Conservation (phyloP, 2,329 filamentous ascomycete species). For the Trichoderma sp. region DNA sequence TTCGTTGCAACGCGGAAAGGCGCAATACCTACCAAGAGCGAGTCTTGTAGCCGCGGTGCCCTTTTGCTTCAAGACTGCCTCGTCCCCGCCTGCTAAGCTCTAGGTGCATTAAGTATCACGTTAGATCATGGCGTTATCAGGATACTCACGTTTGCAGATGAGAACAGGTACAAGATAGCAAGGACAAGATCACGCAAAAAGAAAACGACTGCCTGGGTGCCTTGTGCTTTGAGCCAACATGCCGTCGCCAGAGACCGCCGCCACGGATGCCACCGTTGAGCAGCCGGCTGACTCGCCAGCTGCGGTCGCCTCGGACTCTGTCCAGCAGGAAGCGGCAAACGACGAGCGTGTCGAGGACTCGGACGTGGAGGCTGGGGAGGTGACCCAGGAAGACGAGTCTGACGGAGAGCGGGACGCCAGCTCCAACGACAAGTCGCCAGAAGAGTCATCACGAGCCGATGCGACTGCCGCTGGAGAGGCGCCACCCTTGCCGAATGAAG, state of each 20-base stretch:
- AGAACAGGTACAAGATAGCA: constrained; percentile 32
- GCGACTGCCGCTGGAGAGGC: constrained; percentile 27
- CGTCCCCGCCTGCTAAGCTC: constrained; percentile 37
- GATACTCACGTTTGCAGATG: constrained; percentile 46
- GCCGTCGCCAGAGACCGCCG: constrained; percentile 26
- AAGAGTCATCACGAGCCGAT: constrained; percentile 27
- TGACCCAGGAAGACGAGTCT: constrained; percentile 31
- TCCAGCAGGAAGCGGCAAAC: constrained; percentile 8
- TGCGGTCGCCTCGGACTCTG: constrained; percentile 26
- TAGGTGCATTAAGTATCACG: constrained; percentile 47
- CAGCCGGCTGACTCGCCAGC: constrained; percentile 27
- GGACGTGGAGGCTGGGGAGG: constrained; percentile 14
- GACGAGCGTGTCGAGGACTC: constrained; percentile 33
- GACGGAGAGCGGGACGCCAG: constrained; percentile 26
- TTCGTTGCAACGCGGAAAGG: constrained; percentile 11
- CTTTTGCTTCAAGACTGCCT: constrained; percentile 16
- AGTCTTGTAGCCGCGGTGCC: constrained; percentile 18
- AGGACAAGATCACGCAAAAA: constrained; percentile 10
- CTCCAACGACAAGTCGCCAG: constrained; percentile 18
- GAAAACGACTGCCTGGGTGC: neutral
- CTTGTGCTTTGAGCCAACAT: constrained; percentile 9
- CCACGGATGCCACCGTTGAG: constrained; percentile 7
- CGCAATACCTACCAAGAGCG: constrained; percentile 15
- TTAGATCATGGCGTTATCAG: constrained; percentile 39
- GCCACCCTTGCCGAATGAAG: constrained; percentile 45